phyloP scores from a whole-genome alignment of 805 yeast species.

The Maudiozyma bulderi region DNA sequence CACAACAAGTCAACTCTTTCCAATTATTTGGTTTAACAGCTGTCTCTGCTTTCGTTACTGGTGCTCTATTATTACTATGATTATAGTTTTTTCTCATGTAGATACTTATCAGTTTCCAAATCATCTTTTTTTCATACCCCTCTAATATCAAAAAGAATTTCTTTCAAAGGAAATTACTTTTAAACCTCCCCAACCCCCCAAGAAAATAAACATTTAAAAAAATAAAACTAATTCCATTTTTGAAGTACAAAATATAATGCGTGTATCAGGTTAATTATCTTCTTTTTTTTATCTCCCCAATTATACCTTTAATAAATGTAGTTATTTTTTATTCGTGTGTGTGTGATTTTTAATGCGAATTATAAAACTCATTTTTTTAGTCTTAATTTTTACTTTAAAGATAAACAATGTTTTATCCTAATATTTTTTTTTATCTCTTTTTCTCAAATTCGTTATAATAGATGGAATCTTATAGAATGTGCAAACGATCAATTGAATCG shows the following conservation, averaged over 20 bases:
- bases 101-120: neutral
- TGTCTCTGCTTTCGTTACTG: constrained; percentile 44
- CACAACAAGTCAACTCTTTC: constrained; percentile 14
- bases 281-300: too few relatives aligned
- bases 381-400: neutral
- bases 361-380: too few relatives aligned
- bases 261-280: too few relatives aligned
- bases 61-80: constrained; percentile 39
- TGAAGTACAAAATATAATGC: too few relatives aligned
- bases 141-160: too few relatives aligned
- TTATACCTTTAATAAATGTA: too few relatives aligned
- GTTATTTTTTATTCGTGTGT: too few relatives aligned
- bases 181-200: too few relatives aligned
- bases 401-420: neutral
- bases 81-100: neutral
- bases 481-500: neutral
- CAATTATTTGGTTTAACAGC: constrained; percentile 27
- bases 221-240: too few relatives aligned
- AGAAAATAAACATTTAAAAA: too few relatives aligned
- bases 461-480: neutral
- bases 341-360: too few relatives aligned
- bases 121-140: neutral
- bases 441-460: neutral
- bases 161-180: too few relatives aligned
- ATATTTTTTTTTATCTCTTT: neutral